Base-by-base conservation (phyloP, 306 rosid genomes). In the Arachis hypogaea region DNA sequence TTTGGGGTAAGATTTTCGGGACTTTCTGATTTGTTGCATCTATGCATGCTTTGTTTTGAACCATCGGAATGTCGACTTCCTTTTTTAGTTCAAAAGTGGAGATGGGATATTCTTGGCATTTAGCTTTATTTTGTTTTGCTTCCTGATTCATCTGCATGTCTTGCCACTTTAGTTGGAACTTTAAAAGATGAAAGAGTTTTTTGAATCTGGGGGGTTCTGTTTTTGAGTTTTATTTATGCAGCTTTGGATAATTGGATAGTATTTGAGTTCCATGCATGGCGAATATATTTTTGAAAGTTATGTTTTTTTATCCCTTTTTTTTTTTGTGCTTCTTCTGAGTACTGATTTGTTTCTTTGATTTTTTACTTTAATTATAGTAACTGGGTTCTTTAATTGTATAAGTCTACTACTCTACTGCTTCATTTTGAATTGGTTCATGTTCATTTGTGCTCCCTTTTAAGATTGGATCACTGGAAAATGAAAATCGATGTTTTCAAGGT, bases 181-280 rank as follows among this genome's bases (percentile, higher is more conserved):
- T 3, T 54, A 40, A 66, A 46, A 58, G 59, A 1, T 11, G 33
- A 16, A 16, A 38, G 36, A 77, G 11, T 63, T 1, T 14, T 66
- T 60, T 7, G 67, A 22, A 74, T 59, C 44, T 29, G 46, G 9
- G 40, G 14, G 43, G 14, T 14, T 14, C 14, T 14, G 14, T 49
- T 18, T 59, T 7, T 55, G 62, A 44, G 44, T 56, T 46, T 9
- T 18, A 11, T n/a, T 9, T 14, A 1, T 71, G 68, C 18, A 38
- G 14, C 62, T 77, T 73, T 51, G 51, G 75, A 50, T 59, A 33
- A 33, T 33, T 33, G 38, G 38, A 33, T 33, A 33, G 70, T 46
- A 41, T 28, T 68, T 14, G 63, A 51, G 59, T 40, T 76, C 63
- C 78, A 45, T 52, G 69, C 43, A 60, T 75, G 62, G 58, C 59